Evolutionary conservation across 331 rosid species (phyloP).

Genomic region (Pyracantha coccinea): DNA sequence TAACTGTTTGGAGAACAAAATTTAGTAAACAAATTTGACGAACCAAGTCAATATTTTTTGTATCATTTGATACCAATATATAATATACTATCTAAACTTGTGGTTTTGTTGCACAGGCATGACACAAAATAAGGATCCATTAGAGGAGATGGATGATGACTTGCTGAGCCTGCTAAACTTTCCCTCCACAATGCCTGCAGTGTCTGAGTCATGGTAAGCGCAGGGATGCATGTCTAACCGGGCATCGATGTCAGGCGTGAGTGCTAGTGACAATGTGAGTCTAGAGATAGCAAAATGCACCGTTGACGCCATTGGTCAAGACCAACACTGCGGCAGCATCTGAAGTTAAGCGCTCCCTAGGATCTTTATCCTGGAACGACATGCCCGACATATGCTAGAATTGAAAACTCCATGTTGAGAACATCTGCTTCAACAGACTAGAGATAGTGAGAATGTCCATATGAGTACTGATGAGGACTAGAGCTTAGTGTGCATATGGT

Average conservation of each 20-base stretch:
- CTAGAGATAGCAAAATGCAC: slow-evolving; percentile 11
- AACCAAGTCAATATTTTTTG: background rate
- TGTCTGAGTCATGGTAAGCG: slow-evolving; percentile 51
- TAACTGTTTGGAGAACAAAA: background rate
- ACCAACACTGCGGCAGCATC: background rate
- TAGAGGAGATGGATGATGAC: slow-evolving; percentile 62
- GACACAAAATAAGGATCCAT: slow-evolving; percentile 23
- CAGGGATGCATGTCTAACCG: slow-evolving; percentile 9
- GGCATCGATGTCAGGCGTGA: background rate
- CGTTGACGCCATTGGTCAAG: background rate
- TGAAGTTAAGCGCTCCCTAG: slow-evolving; percentile 26
- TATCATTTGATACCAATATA: background rate
- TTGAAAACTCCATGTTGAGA: background rate
- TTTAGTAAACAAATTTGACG: background rate
- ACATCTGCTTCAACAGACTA: background rate
- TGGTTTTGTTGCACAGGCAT: slow-evolving; percentile 20
- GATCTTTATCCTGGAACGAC: slow-evolving; percentile 41
- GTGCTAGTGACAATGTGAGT: slow-evolving; percentile 6
- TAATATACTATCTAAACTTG: background rate
- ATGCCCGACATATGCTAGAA: slow-evolving; percentile 44
- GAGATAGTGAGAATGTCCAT: slow-evolving; percentile 1
- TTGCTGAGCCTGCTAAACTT: slow-evolving; percentile 55
- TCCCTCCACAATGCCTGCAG: slow-evolving; percentile 28
- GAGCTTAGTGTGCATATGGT: slow-evolving; percentile 4
- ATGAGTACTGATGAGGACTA: background rate